phyloP scores from a whole-genome alignment of 805 yeast species.

The Pichia gijzeniarum region DNA sequence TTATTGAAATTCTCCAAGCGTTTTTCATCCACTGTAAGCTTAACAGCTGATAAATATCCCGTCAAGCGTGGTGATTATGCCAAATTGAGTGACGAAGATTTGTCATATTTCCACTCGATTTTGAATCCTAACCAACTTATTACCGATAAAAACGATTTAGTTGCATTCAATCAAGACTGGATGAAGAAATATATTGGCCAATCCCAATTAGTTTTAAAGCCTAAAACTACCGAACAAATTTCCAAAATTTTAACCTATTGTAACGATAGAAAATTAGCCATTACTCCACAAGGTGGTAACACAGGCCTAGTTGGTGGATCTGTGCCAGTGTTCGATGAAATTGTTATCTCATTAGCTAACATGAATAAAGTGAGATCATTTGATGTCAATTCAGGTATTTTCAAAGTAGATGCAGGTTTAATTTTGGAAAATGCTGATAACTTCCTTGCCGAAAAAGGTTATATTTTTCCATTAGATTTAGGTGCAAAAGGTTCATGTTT shows the following conservation, averaged over 20 bases:
- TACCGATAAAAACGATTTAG: conserved; percentile 50
- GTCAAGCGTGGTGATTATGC: conserved; percentile 12
- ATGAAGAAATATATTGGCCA: conserved; percentile 93
- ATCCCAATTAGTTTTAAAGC: conserved; percentile 72
- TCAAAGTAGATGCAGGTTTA: conserved; percentile 87
- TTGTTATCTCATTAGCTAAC: conserved; percentile 61
- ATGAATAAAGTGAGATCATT: conserved; percentile 77
- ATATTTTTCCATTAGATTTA: conserved; percentile 85
- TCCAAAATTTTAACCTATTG: conserved; percentile 73
- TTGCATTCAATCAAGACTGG: conserved; percentile 82
- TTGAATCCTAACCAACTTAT: conserved; percentile 45
- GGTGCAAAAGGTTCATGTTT: conserved; percentile 98
- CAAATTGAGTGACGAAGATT: conserved; percentile 46
- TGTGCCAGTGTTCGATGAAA: conserved; percentile 86
- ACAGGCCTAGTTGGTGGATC: conserved; percentile 96
- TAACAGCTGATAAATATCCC: conserved; percentile 15
- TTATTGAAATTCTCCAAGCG: not conserved
- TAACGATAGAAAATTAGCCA: conserved; percentile 67
- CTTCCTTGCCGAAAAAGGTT: conserved; percentile 70
- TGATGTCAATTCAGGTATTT: conserved; percentile 75
- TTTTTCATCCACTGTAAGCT: not conserved
- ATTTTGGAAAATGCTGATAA: conserved; percentile 81
- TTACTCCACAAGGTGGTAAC: conserved; percentile 96
- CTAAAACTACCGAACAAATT: conserved; percentile 73
- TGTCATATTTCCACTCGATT: conserved; percentile 53